These are phyloP conservation scores for Escovopsis sp. DNA, from an alignment of 2,329 filamentous ascomycete species.

Conservation along the genomic window DNA sequence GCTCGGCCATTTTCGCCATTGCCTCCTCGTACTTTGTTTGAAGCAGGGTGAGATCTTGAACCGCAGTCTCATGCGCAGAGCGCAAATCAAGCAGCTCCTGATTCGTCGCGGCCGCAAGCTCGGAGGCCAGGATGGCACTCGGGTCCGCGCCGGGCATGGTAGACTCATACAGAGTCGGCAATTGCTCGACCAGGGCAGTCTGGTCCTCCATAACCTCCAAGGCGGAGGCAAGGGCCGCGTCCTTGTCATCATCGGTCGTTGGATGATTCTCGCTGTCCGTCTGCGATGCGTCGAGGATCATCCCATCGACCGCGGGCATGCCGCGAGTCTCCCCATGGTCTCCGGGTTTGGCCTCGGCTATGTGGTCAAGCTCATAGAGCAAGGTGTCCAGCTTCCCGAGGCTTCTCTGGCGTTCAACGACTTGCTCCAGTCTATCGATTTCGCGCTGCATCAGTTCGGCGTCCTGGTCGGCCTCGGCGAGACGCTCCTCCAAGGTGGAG, in stretches of 20 bases:
- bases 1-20: slow-evolving; percentile 62
- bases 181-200: not conserved
- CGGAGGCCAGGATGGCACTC: not conserved
- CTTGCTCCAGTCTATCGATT: slow-evolving; percentile 83
- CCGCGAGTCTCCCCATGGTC: slow-evolving; percentile 23
- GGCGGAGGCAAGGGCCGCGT: not conserved
- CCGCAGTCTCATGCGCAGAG: slow-evolving; percentile 74
- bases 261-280: not conserved
- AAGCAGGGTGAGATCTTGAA: slow-evolving; percentile 68
- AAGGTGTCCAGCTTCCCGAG: slow-evolving; percentile 89
- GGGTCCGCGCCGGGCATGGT: not conserved
- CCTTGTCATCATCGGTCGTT: not conserved
- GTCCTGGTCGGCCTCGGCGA: slow-evolving; percentile 93
- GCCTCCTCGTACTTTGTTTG: slow-evolving; percentile 85
- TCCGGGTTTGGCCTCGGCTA: slow-evolving; percentile 40
- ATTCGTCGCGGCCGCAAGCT: slow-evolving; percentile 52
- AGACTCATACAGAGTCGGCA: not conserved
- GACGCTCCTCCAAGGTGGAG: slow-evolving; percentile 83
- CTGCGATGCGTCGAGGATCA: slow-evolving; percentile 10
- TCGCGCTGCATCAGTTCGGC: slow-evolving; percentile 94
- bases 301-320: slow-evolving; percentile 19
- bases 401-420: slow-evolving; percentile 88
- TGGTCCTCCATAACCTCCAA: not conserved
- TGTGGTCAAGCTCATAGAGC: slow-evolving; percentile 74
- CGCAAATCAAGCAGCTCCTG: slow-evolving; percentile 85